Percentiles rank a stretch among this genome's conserved stretches.
phyloP scores from a whole-genome alignment of 2,329 filamentous ascomycete species.

The Sclerotinia subarctica region DNA sequence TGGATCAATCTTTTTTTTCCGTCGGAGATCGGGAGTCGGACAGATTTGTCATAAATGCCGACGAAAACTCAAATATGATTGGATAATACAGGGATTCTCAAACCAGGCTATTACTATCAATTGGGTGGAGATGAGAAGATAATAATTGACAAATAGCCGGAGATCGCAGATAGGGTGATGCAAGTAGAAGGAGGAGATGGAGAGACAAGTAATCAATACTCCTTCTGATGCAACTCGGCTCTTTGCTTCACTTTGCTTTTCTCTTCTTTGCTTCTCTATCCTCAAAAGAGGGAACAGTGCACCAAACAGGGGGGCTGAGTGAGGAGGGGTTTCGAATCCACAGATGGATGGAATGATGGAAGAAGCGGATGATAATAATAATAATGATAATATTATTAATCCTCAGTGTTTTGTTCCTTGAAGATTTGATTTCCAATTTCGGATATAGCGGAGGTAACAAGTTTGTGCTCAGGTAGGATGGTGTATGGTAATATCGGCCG shows the following conservation, averaged over 20 bases:
- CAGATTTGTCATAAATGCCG: neutral
- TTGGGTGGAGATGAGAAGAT: neutral
- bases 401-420: neutral
- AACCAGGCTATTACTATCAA: neutral
- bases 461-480: neutral
- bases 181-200: constrained; percentile 1
- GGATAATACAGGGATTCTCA: neutral
- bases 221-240: neutral
- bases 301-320: neutral
- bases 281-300: neutral
- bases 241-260: neutral
- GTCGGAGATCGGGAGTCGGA: neutral
- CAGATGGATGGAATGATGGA: neutral
- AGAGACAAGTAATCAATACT: neutral
- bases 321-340: constrained; percentile 5
- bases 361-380: neutral
- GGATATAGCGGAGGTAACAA: constrained; percentile 4
- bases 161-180: neutral
- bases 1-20: neutral
- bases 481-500: neutral
- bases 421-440: neutral
- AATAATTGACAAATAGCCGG: neutral
- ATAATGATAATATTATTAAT: neutral
- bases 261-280: neutral
- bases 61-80: neutral